A percentile compares a stretch with the other conserved stretches of the same genome.
Evolutionary conservation across 108 stramenopile species (phyloP).

Genomic region (Hondaea fermentalgiana): DNA sequence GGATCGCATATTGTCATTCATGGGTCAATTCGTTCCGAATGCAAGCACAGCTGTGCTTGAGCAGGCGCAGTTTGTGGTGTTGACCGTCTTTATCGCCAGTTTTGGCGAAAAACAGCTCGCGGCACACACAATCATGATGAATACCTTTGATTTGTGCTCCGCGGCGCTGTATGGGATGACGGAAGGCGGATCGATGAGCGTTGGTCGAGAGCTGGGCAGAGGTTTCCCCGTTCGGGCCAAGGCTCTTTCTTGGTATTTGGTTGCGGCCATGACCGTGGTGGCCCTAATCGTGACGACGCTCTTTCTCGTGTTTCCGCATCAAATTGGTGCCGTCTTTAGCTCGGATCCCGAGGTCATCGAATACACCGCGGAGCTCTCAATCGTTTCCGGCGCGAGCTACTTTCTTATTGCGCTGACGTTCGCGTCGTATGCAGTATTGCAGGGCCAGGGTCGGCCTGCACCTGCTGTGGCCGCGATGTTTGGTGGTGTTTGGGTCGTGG

Average conservation of each 20-base stretch:
- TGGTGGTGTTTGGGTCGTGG: neutral
- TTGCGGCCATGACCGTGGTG: neutral
- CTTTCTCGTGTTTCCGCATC: neutral
- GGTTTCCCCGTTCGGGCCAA: neutral
- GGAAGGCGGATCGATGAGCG: neutral
- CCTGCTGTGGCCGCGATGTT: neutral
- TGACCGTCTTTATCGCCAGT: neutral
- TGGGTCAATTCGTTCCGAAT: neutral
- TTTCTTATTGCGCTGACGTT: neutral
- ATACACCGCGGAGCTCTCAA: neutral
- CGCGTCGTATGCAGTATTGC: neutral
- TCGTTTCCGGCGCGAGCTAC: neutral
- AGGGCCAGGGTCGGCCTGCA: neutral
- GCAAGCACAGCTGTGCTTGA: neutral
- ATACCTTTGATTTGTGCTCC: conserved; percentile 1
- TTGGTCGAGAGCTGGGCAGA: conserved; percentile 4
- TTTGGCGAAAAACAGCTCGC: conserved; percentile 16
- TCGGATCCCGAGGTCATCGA: neutral
- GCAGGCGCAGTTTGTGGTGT: neutral
- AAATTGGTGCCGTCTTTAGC: neutral
- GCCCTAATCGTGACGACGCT: neutral
- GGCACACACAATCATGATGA: neutral
- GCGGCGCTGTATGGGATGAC: neutral
- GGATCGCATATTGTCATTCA: neutral
- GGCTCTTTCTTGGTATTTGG: neutral